These are phyloP conservation scores for Tagetes erecta DNA, from an alignment of 129 eudicot genomes.

Conservation along the genomic window DNA sequence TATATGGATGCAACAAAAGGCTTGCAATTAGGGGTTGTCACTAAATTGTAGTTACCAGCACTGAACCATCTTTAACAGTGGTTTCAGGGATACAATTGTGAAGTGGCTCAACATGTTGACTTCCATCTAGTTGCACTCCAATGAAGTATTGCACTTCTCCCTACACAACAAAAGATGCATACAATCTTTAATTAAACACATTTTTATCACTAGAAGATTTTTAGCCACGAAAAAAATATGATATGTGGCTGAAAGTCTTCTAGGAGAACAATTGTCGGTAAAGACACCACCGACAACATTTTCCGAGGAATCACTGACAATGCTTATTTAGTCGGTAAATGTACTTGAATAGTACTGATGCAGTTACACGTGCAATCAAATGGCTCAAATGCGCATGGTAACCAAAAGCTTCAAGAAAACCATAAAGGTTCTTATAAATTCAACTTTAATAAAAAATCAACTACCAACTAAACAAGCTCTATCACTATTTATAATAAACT, in stretches of 20 bases:
- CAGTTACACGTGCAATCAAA: no score
- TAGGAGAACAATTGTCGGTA: not conserved
- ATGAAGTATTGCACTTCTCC: slow-evolving; percentile 98
- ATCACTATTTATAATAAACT: no score
- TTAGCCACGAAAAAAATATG: not conserved
- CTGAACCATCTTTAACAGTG: slow-evolving; percentile 67
- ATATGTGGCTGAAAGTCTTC: not conserved
- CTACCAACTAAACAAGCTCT: no score
- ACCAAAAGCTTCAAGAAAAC: no score
- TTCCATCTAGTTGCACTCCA: slow-evolving; percentile 97
- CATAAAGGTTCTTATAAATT: no score
- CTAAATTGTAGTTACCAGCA: slow-evolving; percentile 49
- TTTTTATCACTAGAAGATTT: not conserved
- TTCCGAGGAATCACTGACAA: not conserved
- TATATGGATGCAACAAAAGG: slow-evolving; percentile 15
- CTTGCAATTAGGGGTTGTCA: not conserved
- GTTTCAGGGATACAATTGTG: slow-evolving; percentile 78
- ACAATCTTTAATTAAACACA: slow-evolving; percentile 10
- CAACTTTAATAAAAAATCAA: no score
- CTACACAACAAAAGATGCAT: slow-evolving; percentile 34
- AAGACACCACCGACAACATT: not conserved
- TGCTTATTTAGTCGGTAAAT: not conserved
- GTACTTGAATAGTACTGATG: not conserved
- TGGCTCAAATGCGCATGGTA: no score
- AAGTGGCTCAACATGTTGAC: slow-evolving; percentile 96